A percentile compares a stretch with the other conserved stretches of the same genome.
Evolutionary conservation across 306 rosid species (phyloP).

Genomic region (Macrotyloma uniflorum): DNA sequence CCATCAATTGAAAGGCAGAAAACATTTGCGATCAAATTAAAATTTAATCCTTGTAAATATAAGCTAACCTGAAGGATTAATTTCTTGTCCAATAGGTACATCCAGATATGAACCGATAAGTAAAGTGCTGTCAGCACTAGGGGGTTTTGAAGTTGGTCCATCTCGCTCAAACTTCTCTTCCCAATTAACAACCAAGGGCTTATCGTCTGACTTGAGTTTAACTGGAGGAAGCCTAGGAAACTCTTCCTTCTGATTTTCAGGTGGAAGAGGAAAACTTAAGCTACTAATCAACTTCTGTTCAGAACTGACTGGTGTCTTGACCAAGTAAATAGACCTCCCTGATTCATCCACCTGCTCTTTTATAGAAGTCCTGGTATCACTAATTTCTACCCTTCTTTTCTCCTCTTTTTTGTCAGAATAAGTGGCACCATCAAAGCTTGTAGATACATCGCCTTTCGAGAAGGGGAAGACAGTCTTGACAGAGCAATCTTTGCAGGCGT

Average conservation of each 20-base stretch:
- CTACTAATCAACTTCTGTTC: conserved; percentile 30
- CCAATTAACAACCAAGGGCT: conserved; percentile 68
- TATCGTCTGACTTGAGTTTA: conserved; percentile 86
- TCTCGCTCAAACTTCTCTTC: conserved; percentile 84
- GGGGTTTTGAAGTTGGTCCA: conserved; percentile 56
- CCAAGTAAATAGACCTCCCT: conserved; percentile 73
- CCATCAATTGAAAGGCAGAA: not conserved
- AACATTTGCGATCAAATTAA: not conserved
- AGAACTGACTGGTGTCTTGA: conserved; percentile 64
- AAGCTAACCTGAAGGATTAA: conserved; percentile 75
- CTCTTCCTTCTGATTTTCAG: conserved; percentile 79
- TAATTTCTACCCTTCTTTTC: conserved; percentile 57
- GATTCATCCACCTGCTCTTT: conserved; percentile 90
- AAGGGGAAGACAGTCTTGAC: conserved; percentile 83
- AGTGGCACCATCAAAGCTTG: conserved; percentile 48
- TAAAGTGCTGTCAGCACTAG: conserved; percentile 54
- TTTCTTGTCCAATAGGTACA: conserved; percentile 91
- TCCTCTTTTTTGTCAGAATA: conserved; percentile 70
- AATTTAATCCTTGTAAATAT: conserved; percentile 17
- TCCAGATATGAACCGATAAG: conserved; percentile 86
- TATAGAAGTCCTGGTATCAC: conserved; percentile 60
- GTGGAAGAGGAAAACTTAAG: conserved; percentile 61
- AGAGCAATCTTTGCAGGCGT: conserved; percentile 75
- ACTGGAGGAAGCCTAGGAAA: conserved; percentile 93
- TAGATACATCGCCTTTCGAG: conserved; percentile 60